Evolutionary conservation across 2,329 filamentous ascomycete species (phyloP).

Genomic region (Fusarium sp.): DNA sequence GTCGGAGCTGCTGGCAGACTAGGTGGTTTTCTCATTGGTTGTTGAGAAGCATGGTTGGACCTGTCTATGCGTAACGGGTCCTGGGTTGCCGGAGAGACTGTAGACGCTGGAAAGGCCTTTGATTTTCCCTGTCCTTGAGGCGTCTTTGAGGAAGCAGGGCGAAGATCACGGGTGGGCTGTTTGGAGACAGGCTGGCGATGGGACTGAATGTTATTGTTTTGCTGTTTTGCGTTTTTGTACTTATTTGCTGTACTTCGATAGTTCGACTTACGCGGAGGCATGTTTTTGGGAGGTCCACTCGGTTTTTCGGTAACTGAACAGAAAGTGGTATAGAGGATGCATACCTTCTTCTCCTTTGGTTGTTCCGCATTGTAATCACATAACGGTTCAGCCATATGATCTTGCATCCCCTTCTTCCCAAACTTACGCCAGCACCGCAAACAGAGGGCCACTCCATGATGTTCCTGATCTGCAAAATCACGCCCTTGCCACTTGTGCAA

Average conservation of each 20-base stretch:
- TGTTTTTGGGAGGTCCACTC: constrained; percentile 13
- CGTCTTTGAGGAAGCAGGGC: not conserved
- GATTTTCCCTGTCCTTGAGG: not conserved
- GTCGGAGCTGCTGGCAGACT: not conserved
- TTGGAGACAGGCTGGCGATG: not conserved
- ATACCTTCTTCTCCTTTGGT: constrained; percentile 34
- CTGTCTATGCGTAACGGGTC: not conserved
- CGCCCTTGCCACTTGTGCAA: constrained; percentile 29
- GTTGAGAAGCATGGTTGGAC: not conserved
- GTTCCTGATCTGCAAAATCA: constrained; percentile 16
- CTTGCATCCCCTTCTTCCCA: constrained; percentile 29
- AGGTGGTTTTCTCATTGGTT: not conserved
- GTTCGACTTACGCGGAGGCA: constrained; percentile 4
- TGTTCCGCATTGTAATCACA: constrained; percentile 33
- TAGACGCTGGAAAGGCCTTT: not conserved
- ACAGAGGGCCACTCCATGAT: constrained; percentile 34
- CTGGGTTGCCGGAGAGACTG: not conserved
- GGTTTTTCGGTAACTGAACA: constrained; percentile 24
- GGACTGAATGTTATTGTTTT: not conserved
- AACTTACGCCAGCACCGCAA: constrained; percentile 38
- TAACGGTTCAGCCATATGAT: constrained; percentile 33
- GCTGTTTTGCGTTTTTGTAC: constrained; percentile 5
- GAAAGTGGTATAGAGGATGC: constrained; percentile 35
- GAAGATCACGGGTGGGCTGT: not conserved
- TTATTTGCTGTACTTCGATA: not conserved